These are phyloP conservation scores for Taphrina confusa DNA, from an alignment of 1,139 yeast genomes.

Conservation along the genomic window DNA sequence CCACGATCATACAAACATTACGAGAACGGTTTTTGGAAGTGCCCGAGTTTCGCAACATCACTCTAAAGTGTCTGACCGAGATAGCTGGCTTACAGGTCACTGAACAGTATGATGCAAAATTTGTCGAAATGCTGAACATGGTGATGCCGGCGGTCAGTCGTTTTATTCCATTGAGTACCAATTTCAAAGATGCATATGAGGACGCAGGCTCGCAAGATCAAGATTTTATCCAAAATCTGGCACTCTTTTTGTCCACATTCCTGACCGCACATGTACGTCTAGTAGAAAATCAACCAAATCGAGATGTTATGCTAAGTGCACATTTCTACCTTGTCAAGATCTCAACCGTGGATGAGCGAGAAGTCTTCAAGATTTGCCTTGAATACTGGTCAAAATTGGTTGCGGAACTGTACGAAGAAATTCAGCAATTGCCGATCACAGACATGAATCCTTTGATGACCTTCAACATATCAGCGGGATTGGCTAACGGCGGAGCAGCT, in stretches of 20 bases:
- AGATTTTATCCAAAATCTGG: slow-evolving; percentile 91
- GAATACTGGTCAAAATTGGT: slow-evolving; percentile 93
- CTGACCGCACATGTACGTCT: slow-evolving; percentile 72
- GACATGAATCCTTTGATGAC: slow-evolving; percentile 77
- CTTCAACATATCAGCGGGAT: slow-evolving; percentile 54
- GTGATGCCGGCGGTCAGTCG: slow-evolving; percentile 70
- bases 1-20: slow-evolving; percentile 70
- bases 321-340: slow-evolving; percentile 80
- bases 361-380: slow-evolving; percentile 87
- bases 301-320: slow-evolving; percentile 66
- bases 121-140: slow-evolving; percentile 68
- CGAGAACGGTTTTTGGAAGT: slow-evolving; percentile 73
- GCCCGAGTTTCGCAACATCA: slow-evolving; percentile 75
- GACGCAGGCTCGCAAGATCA: slow-evolving; percentile 82
- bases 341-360: slow-evolving; percentile 92
- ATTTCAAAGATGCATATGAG: slow-evolving; percentile 70
- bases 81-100: slow-evolving; percentile 66
- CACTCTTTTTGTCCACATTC: slow-evolving; percentile 87
- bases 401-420: slow-evolving; percentile 75
- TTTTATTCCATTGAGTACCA: slow-evolving; percentile 65
- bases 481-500: slow-evolving; percentile 71
- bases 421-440: slow-evolving; percentile 71
- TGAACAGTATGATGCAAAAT: slow-evolving; percentile 65
- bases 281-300: slow-evolving; percentile 65
- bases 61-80: slow-evolving; percentile 91